Conservation (phyloP, 2,329 filamentous ascomycete genomes). For the Raffaelea deltoideospora region DNA sequence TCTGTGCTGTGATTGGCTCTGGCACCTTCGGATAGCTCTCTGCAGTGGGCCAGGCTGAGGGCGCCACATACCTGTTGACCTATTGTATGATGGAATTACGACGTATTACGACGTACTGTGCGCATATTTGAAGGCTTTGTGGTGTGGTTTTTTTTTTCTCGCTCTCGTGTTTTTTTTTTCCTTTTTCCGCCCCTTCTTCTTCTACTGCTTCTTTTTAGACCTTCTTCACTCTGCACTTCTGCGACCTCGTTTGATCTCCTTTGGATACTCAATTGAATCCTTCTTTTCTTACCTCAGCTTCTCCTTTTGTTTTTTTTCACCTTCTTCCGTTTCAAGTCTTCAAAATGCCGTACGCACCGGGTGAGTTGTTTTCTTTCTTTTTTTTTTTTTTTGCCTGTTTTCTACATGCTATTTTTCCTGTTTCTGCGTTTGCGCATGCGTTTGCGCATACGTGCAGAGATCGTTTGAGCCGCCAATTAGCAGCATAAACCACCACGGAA, state of each 20-base stretch:
- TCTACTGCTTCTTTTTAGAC: not conserved
- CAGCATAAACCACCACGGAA: too few species aligned
- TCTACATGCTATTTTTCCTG: not conserved
- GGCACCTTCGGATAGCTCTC: too few species aligned
- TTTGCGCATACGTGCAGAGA: too few species aligned
- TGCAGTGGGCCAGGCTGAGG: too few species aligned
- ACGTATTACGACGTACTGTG: too few species aligned
- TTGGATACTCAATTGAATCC: too few species aligned
- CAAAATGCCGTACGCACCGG: constrained; percentile 28
- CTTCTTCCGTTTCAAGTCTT: constrained; percentile 1
- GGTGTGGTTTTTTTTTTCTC: not conserved
- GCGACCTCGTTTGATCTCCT: not conserved
- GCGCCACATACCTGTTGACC: too few species aligned
- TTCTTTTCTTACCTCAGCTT: constrained; percentile 6
- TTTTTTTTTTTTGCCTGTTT: not conserved
- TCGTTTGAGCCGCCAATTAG: too few species aligned
- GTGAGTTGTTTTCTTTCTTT: constrained; percentile 19
- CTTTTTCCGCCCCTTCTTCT: not conserved
- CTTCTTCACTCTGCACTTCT: not conserved
- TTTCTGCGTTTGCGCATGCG: too few species aligned
- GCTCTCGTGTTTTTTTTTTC: not conserved
- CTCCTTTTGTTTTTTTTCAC: constrained; percentile 2
- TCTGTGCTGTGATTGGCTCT: too few species aligned
- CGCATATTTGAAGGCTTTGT: too few species aligned
- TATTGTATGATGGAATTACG: too few species aligned